These are phyloP conservation scores for Phyllachora maydis DNA, from an alignment of 2,329 filamentous ascomycete species.

Conservation along the genomic window DNA sequence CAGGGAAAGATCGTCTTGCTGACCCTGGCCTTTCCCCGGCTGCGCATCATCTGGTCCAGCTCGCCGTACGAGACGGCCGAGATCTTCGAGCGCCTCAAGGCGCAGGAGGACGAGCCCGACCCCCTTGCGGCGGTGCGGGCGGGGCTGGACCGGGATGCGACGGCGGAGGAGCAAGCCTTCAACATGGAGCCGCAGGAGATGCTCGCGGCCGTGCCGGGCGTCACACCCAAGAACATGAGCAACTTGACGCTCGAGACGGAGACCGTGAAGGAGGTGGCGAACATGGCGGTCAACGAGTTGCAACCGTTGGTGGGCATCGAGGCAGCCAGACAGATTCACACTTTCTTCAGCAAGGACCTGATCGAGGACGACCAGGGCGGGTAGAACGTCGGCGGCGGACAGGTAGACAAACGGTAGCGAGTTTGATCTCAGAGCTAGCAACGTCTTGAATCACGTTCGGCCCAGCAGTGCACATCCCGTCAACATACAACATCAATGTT, in stretches of 20 bases:
- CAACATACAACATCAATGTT: too few relatives aligned
- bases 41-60: conserved; percentile 85
- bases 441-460: too few relatives aligned
- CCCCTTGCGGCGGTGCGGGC: conserved; percentile 70
- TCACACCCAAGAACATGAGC: conserved; percentile 60
- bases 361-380: conserved; percentile 27
- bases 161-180: conserved; percentile 30
- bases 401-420: too few relatives aligned
- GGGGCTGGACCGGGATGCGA: conserved; percentile 45
- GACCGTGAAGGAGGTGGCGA: conserved; percentile 65
- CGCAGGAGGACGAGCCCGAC: conserved; percentile 75
- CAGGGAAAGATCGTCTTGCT: conserved; percentile 85
- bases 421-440: too few relatives aligned
- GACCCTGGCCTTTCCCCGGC: conserved; percentile 72
- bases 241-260: conserved; percentile 52
- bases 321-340: conserved; percentile 52
- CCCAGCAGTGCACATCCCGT: too few relatives aligned
- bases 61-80: conserved; percentile 92
- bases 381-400: too few relatives aligned
- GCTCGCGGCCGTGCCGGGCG: conserved; percentile 65
- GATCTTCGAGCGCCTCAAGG: conserved; percentile 88
- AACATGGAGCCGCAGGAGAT: conserved; percentile 81
- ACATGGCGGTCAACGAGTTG: conserved; percentile 60
- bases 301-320: conserved; percentile 57
- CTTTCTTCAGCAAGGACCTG: conserved; percentile 56